Percentiles rank a stretch among this genome's conserved stretches.
phyloP scores from a whole-genome alignment of 768 basidiomycete species.

The Suillus fuscotomentosus region DNA sequence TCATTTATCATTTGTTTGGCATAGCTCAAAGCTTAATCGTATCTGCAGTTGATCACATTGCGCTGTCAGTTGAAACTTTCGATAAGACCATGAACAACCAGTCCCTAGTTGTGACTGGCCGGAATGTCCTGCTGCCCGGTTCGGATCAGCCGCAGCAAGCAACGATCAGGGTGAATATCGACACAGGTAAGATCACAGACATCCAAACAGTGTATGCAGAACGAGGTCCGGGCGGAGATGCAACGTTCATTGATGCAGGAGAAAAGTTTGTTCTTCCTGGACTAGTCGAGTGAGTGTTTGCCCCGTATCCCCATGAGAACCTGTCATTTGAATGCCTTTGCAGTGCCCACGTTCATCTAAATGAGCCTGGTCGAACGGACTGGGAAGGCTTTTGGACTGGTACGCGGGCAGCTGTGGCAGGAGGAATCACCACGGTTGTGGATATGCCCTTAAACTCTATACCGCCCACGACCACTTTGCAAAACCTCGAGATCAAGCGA shows the following conservation, averaged over 20 bases:
- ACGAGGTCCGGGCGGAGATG: constrained; percentile 21
- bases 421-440: constrained; percentile 92
- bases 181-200: constrained; percentile 60
- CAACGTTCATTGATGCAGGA: constrained; percentile 44
- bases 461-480: constrained; percentile 88
- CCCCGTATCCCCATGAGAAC: background rate
- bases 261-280: constrained; percentile 69
- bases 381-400: constrained; percentile 96
- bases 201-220: constrained; percentile 38
- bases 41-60: background rate
- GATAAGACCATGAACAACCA: background rate
- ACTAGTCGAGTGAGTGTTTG: constrained; percentile 64
- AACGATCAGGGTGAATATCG: constrained; percentile 58
- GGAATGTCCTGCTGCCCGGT: constrained; percentile 56
- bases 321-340: background rate
- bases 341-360: constrained; percentile 90
- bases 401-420: constrained; percentile 86
- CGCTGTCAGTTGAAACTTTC: background rate
- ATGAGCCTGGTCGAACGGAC: constrained; percentile 88
- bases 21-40: too few relatives aligned
- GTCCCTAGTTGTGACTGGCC: constrained; percentile 46
- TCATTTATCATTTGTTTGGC: background rate
- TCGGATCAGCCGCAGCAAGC: constrained; percentile 53
- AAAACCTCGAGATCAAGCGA: constrained; percentile 70
- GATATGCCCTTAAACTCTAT: constrained; percentile 99